Evolutionary conservation across 108 stramenopile genomes (phyloP), one percentile per base, ranked within the genome.

Genomic region (Skeletonema grethae): DNA sequence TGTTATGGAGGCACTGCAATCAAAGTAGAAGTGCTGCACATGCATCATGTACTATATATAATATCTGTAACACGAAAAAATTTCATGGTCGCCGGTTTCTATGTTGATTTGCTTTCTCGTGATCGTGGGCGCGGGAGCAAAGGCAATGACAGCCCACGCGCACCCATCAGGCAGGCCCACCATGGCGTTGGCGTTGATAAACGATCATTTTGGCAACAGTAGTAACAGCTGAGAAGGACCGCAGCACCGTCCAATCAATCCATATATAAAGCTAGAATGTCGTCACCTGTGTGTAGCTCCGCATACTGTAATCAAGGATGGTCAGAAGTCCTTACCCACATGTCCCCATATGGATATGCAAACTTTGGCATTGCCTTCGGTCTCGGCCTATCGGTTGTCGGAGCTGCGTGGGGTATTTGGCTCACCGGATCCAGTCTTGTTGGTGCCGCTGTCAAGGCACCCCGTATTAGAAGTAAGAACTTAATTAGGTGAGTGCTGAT

Each of bases 331-430:
- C 87, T 98, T 67, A 94, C 97, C 12, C 96, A 98, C 88, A 97
- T 98, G 89, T 98, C 97, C 25, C 98, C 99, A 15, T 98, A 97
- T 60, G 96, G 97, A 24, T 98, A 85, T 85, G 98, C 97, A 22
- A 92, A 95, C 76, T 90, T 98, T 67, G 99, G 99, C 10, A 96
- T 98, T 58, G 98, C 96, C 9, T 97, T 99, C 48, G 97, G 96
- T 69, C 75, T 99, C 15, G 97, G 96, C 63, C 88, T 99, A 7
- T 93, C 90, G 29, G 91, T 99, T 58, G 88, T 99, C 13, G 99
- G 99, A 29, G 99, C 99, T 18, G 92, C 95, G 25, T 94, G 94
- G 93, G 99, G 99, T 34, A 99, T 99, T 72, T 99, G 95, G 87
- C 84, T 98, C 59, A 99, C 99, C 25, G 99, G 98, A 67, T 85